A percentile compares a stretch with the other conserved stretches of the same genome.
Conservation (phyloP, 805 yeast species). For the Tetrapisispora nanseiensis region DNA sequence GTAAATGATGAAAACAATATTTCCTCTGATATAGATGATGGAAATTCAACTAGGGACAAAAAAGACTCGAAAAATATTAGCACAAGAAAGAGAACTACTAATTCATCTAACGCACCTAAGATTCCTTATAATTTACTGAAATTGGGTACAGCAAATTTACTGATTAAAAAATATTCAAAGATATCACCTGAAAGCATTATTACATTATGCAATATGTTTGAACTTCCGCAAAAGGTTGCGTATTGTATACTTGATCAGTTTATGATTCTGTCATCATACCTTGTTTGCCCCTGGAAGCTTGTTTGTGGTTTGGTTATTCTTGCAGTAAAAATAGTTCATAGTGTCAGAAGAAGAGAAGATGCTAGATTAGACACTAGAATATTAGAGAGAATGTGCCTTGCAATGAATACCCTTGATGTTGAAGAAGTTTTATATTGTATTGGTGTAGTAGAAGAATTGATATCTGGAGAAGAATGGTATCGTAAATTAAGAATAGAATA, state of each 20-base stretch:
- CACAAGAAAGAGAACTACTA: neutral
- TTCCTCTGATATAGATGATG: too few species aligned
- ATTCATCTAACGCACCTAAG: neutral
- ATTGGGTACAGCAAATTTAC: conserved; percentile 6
- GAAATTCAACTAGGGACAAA: too few species aligned
- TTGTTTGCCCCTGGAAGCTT: conserved; percentile 57
- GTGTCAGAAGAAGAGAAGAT: conserved; percentile 34
- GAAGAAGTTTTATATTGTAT: conserved; percentile 46
- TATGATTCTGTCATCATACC: conserved; percentile 39
- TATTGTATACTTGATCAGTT: conserved; percentile 42
- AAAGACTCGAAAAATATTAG: too few species aligned
- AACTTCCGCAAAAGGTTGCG: conserved; percentile 47
- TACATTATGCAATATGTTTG: conserved; percentile 51
- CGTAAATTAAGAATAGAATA: conserved; percentile 41
- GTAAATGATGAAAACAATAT: too few species aligned
- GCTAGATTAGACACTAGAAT: conserved; percentile 42
- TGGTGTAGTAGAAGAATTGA: conserved; percentile 42
- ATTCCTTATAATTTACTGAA: neutral
- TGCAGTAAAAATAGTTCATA: conserved; percentile 47
- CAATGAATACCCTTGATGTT: conserved; percentile 41
- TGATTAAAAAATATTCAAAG: conserved; percentile 25
- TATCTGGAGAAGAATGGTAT: conserved; percentile 55
- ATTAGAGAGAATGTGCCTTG: conserved; percentile 40
- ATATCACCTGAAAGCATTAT: conserved; percentile 36
- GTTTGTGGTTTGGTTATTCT: conserved; percentile 58